Evolutionary conservation across 805 yeast species (phyloP).

Genomic region (Saturnispora diversa): DNA sequence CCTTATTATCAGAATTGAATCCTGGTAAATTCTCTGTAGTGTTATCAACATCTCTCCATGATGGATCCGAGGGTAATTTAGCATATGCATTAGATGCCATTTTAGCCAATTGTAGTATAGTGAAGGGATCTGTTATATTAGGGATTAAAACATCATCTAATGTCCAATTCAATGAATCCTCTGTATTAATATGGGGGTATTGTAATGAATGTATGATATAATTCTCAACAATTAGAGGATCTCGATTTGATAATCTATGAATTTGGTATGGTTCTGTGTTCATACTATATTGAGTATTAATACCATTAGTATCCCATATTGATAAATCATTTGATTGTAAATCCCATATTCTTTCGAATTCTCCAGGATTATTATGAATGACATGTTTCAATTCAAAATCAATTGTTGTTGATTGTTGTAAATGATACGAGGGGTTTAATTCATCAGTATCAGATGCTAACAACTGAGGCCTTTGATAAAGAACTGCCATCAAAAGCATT

Average conservation of each 20-base stretch:
- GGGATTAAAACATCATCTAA: slow-evolving; percentile 54
- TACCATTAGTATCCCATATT: not conserved
- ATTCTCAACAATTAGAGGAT: slow-evolving; percentile 59
- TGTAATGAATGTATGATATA: slow-evolving; percentile 51
- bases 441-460: too few species aligned
- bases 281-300: slow-evolving; percentile 15
- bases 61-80: slow-evolving; percentile 62
- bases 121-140: slow-evolving; percentile 63
- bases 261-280: slow-evolving; percentile 15
- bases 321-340: not conserved
- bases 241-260: slow-evolving; percentile 36
- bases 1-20: slow-evolving; percentile 38
- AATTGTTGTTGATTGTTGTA: not conserved
- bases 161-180: slow-evolving; percentile 56
- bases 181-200: slow-evolving; percentile 27
- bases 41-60: slow-evolving; percentile 61
- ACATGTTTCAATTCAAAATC: slow-evolving; percentile 9
- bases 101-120: slow-evolving; percentile 66
- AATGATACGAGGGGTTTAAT: not conserved
- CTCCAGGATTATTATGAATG: slow-evolving; percentile 2
- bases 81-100: slow-evolving; percentile 93
- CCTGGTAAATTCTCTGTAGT: slow-evolving; percentile 11
- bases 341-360: not conserved
- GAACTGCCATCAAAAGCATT: too few species aligned
- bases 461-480: too few species aligned